These are phyloP conservation scores for Podaxis sp. DNA, from an alignment of 768 basidiomycete genomes.

Conservation along the genomic window DNA sequence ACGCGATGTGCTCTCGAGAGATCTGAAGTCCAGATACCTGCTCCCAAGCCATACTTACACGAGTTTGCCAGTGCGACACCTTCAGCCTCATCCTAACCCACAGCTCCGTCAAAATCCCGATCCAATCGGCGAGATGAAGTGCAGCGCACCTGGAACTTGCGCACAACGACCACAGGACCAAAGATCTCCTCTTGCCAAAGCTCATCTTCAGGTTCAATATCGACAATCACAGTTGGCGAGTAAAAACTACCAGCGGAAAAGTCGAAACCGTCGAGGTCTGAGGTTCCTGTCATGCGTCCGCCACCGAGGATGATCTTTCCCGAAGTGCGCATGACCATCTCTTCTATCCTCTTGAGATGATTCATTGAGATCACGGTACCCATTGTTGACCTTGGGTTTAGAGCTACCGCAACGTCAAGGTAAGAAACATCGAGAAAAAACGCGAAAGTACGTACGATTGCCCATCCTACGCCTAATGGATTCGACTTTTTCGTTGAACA, in stretches of 20 bases:
- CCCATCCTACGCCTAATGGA: conserved; percentile 73
- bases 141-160: conserved; percentile 30
- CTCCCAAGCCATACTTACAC: conserved; percentile 78
- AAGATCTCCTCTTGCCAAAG: conserved; percentile 86
- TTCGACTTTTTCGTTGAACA: conserved; percentile 60
- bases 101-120: not conserved
- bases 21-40: conserved; percentile 77
- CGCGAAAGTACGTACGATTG: conserved; percentile 50
- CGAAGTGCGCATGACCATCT: conserved; percentile 44
- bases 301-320: conserved; percentile 65
- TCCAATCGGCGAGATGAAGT: not conserved
- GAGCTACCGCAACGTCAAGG: conserved; percentile 40
- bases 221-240: conserved; percentile 72
- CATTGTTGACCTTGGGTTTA: conserved; percentile 71
- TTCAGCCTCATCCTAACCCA: conserved; percentile 54
- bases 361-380: conserved; percentile 71
- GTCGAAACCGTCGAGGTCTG: conserved; percentile 68
- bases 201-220: conserved; percentile 54
- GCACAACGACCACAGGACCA: conserved; percentile 79
- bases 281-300: conserved; percentile 56
- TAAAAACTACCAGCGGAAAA: conserved; percentile 74
- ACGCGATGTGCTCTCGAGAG: conserved; percentile 76
- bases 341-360: conserved; percentile 65
- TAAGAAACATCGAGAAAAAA: not conserved
- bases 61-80: conserved; percentile 70